phyloP scores from a whole-genome alignment of 257 asterid species.

The Solanum infundibuliforme region DNA sequence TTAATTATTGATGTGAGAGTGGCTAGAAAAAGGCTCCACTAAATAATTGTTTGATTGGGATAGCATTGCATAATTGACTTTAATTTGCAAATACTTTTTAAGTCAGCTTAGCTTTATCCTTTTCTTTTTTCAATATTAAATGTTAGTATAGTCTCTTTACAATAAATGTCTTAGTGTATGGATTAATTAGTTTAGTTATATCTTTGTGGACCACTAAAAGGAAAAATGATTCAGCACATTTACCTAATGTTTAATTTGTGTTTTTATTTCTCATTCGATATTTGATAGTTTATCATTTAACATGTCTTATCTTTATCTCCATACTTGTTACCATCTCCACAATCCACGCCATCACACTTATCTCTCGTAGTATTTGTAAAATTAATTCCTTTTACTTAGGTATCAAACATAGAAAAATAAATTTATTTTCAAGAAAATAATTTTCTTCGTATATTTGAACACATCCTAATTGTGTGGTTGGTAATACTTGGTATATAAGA shows the following conservation, averaged over 20 bases:
- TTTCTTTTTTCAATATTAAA: not conserved
- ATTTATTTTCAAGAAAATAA: not conserved
- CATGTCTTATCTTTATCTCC: too few relatives aligned
- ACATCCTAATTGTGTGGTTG: not conserved
- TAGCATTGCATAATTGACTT: not conserved
- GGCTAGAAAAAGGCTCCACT: not conserved
- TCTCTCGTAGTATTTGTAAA: too few relatives aligned
- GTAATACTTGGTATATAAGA: too few relatives aligned
- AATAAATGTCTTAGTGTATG: not conserved
- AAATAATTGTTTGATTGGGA: not conserved
- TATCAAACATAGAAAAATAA: too few relatives aligned
- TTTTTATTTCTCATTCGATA: not conserved
- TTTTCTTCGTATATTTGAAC: not conserved
- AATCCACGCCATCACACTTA: too few relatives aligned
- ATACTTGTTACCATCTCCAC: too few relatives aligned
- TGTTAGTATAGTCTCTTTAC: not conserved
- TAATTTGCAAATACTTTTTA: not conserved
- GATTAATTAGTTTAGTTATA: not conserved
- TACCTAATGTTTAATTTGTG: not conserved
- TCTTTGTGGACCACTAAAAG: not conserved
- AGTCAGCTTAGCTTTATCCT: not conserved
- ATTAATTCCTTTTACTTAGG: not conserved
- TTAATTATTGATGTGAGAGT: not conserved
- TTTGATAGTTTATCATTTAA: not conserved
- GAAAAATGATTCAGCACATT: not conserved